These are phyloP conservation scores for Mucor saturninus DNA, from an alignment of 371 early-diverging fungal genomes.

Conservation along the genomic window DNA sequence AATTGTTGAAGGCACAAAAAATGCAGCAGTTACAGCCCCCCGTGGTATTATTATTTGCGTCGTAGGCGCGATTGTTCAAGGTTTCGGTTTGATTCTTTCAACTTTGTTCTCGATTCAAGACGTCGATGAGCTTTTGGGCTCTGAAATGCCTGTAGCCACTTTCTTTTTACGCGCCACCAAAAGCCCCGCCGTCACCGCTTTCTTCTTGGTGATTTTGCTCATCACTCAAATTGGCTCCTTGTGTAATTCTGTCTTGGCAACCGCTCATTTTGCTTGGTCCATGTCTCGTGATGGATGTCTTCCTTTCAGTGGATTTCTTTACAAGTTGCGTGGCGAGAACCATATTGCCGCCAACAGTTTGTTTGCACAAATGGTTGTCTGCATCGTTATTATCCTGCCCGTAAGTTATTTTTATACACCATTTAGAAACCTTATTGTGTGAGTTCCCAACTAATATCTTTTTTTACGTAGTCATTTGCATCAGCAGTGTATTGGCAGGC, in stretches of 20 bases:
- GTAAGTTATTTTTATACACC: conserved; percentile 16
- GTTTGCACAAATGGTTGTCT: conserved; percentile 19
- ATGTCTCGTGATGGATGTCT: conserved; percentile 35
- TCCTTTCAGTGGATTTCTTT: conserved; percentile 28
- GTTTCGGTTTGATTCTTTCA: conserved; percentile 37
- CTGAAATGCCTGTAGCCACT: conserved; percentile 26
- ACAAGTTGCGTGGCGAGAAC: conserved; percentile 18
- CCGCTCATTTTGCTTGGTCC: conserved; percentile 31
- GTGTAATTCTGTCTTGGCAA: conserved; percentile 29
- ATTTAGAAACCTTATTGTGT: too few relatives aligned
- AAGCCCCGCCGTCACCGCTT: conserved; percentile 19
- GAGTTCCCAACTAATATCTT: background rate
- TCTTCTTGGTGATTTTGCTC: conserved; percentile 34
- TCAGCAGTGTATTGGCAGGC: conserved; percentile 36
- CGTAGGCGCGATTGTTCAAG: conserved; percentile 39
- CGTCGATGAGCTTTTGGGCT: conserved; percentile 30
- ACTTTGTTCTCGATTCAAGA: conserved; percentile 49
- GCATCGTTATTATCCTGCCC: conserved; percentile 34
- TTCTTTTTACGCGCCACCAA: conserved; percentile 27
- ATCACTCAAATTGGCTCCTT: conserved; percentile 32
- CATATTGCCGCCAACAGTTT: conserved; percentile 29
- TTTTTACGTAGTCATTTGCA: conserved; percentile 25
- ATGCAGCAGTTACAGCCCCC: conserved; percentile 47
- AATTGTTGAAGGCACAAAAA: conserved; percentile 50
- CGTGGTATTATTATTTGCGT: conserved; percentile 50